These are phyloP conservation scores for Hortaea werneckii DNA, from an alignment of 2,329 filamentous ascomycete genomes.

Conservation along the genomic window DNA sequence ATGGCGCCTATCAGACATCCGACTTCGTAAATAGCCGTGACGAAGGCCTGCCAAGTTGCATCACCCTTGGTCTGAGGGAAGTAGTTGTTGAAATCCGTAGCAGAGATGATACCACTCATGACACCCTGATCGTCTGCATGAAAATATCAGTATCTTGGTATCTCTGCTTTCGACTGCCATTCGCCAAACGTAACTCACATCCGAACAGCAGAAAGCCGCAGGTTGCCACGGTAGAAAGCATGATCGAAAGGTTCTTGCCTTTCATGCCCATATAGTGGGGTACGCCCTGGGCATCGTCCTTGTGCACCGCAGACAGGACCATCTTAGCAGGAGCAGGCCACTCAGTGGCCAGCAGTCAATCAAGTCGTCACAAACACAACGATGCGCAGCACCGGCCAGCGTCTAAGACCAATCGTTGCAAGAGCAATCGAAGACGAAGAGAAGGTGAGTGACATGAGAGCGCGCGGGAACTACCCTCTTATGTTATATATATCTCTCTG, in stretches of 20 bases:
- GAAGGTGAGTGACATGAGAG: too few relatives aligned
- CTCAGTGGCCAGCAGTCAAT: neutral
- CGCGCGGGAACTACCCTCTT: too few relatives aligned
- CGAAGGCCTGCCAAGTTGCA: conserved; percentile 40
- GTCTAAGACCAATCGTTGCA: neutral
- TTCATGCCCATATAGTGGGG: conserved; percentile 49
- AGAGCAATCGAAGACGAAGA: neutral
- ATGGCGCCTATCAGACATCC: conserved; percentile 37
- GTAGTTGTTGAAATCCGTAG: conserved; percentile 23
- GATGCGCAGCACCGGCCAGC: conserved; percentile 1
- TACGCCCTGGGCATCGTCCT: conserved; percentile 15
- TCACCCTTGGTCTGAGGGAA: conserved; percentile 32
- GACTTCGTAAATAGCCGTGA: conserved; percentile 44
- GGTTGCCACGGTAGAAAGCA: conserved; percentile 53
- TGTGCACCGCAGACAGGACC: conserved; percentile 10
- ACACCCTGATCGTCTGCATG: conserved; percentile 6
- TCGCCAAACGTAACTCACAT: neutral
- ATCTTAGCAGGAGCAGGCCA: conserved; percentile 6
- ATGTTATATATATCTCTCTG: too few relatives aligned
- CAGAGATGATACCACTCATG: conserved; percentile 27
- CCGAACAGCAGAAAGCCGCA: conserved; percentile 46
- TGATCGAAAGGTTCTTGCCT: conserved; percentile 46
- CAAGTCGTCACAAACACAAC: neutral
- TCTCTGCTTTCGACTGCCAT: conserved; percentile 1
- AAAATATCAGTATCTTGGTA: neutral